These are phyloP conservation scores for Niveomyces coronatus DNA, from an alignment of 2,329 filamentous ascomycete genomes.

Conservation along the genomic window DNA sequence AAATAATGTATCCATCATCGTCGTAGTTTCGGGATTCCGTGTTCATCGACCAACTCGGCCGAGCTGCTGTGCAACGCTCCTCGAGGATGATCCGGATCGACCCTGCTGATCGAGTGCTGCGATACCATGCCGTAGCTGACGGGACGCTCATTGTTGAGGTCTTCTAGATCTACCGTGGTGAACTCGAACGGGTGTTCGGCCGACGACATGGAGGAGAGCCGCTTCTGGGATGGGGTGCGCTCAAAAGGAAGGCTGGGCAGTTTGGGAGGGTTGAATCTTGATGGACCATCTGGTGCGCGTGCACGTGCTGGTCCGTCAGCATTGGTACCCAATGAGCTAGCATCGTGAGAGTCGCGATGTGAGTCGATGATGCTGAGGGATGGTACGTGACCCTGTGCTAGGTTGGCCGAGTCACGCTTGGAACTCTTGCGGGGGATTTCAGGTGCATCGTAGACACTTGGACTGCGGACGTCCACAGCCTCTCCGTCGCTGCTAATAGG, in stretches of 20 bases:
- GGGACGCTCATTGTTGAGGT: slow-evolving; percentile 34
- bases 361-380: slow-evolving; percentile 24
- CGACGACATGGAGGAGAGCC: slow-evolving; percentile 41
- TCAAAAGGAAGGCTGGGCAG: slow-evolving; percentile 45
- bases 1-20: not conserved
- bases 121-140: slow-evolving; percentile 47
- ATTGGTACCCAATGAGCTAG: not conserved
- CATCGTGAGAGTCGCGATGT: slow-evolving; percentile 11
- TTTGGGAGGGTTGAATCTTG: slow-evolving; percentile 15
- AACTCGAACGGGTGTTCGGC: slow-evolving; percentile 36
- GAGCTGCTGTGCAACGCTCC: slow-evolving; percentile 41
- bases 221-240: slow-evolving; percentile 41
- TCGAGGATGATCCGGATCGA: slow-evolving; percentile 36
- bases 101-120: slow-evolving; percentile 45
- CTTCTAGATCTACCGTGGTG: slow-evolving; percentile 29
- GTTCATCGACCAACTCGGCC: slow-evolving; percentile 46
- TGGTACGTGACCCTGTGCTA: slow-evolving; percentile 22
- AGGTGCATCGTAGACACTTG: slow-evolving; percentile 29
- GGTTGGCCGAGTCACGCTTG: slow-evolving; percentile 40
- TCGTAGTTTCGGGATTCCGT: slow-evolving; percentile 6
- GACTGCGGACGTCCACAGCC: slow-evolving; percentile 25
- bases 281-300: slow-evolving; percentile 13
- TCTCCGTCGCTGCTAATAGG: slow-evolving; percentile 24
- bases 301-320: slow-evolving; percentile 8
- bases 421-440: slow-evolving; percentile 65